Percentiles rank a stretch among this genome's conserved stretches.
Conservation (phyloP, 116 monocot genomes). For the Cymodocea nodosa region DNA sequence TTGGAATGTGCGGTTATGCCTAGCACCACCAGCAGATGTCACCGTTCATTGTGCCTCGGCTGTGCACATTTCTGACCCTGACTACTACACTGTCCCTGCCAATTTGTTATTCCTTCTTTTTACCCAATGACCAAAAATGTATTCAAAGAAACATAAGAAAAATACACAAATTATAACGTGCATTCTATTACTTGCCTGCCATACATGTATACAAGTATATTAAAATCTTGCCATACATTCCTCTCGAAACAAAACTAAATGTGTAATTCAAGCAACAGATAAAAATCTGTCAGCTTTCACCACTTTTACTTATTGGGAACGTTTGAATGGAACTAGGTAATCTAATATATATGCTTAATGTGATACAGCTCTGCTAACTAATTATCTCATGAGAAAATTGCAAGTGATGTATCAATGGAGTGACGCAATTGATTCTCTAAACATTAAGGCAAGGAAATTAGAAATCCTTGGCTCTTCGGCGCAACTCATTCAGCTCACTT, state of each 20-base stretch:
- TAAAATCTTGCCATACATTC: neutral
- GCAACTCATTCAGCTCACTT: slow-evolving; percentile 73
- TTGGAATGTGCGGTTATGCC: slow-evolving; percentile 25
- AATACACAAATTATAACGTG: neutral
- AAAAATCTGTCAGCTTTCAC: neutral
- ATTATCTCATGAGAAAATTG: neutral
- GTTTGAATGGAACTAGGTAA: neutral
- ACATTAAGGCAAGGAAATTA: slow-evolving; percentile 12
- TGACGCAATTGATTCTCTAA: neutral
- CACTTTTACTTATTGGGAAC: neutral
- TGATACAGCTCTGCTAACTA: neutral
- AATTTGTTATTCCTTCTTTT: too few species aligned
- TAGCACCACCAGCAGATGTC: neutral
- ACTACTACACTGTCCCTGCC: too few species aligned
- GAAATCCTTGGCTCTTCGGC: slow-evolving; percentile 65
- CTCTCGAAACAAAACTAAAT: neutral
- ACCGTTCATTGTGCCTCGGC: too few species aligned
- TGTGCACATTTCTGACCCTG: too few species aligned
- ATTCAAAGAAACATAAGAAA: neutral
- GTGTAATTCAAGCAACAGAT: neutral
- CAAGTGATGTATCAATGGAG: neutral
- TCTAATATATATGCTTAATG: neutral
- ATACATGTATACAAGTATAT: neutral
- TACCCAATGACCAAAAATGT: too few species aligned
- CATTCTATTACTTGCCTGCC: neutral